Conservation (phyloP, 371 early-diverging fungal species). For the Mortierella sp. region DNA sequence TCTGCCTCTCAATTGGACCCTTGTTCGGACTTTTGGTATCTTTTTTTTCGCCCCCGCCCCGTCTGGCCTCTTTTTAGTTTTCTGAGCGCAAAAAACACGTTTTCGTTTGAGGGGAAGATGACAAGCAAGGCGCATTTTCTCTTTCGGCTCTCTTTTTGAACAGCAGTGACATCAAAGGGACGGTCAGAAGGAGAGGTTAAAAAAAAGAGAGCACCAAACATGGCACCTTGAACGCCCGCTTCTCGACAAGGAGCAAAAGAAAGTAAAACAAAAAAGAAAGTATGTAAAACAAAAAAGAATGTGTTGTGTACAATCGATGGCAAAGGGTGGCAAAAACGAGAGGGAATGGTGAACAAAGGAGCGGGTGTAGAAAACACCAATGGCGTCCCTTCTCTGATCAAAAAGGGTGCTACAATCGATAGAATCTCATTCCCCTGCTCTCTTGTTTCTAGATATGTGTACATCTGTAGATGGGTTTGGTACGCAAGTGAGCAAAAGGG, state of each 20-base stretch:
- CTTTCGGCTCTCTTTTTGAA: neutral
- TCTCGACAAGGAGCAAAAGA: neutral
- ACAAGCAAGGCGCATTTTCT: neutral
- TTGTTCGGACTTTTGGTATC: neutral
- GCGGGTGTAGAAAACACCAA: too few relatives aligned
- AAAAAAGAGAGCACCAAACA: neutral
- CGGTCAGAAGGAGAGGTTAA: neutral
- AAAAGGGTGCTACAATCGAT: constrained; percentile 12
- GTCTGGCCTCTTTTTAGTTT: neutral
- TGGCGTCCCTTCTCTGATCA: too few relatives aligned
- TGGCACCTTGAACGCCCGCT: neutral
- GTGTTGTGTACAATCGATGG: neutral
- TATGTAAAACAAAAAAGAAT: neutral
- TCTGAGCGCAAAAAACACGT: constrained; percentile 4
- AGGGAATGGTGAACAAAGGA: too few relatives aligned
- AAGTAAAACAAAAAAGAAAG: neutral
- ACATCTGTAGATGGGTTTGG: neutral
- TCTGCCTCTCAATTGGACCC: constrained; percentile 7
- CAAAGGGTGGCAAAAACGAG: too few relatives aligned
- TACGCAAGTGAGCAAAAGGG: constrained; percentile 1
- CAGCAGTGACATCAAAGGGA: neutral
- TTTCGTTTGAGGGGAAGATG: neutral
- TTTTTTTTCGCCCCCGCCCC: neutral
- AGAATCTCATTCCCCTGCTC: too few relatives aligned
- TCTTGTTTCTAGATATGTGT: neutral